Conservation (phyloP, 768 basidiomycete genomes). For the Suillus ampliporus region DNA sequence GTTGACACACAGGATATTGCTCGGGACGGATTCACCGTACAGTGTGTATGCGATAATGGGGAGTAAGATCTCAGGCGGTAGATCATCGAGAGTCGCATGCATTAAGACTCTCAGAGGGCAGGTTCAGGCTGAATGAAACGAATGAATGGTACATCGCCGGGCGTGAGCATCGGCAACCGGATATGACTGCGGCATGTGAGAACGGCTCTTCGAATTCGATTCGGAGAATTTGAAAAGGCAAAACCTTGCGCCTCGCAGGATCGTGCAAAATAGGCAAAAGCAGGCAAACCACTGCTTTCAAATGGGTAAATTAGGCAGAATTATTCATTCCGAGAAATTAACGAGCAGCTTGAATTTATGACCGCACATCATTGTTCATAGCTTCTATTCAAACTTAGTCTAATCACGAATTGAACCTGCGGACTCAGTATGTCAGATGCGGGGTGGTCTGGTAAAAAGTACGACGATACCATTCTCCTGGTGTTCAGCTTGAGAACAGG, state of each 20-base stretch:
- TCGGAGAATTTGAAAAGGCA: conserved; percentile 1
- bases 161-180: not conserved
- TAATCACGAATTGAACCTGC: no score
- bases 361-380: not conserved
- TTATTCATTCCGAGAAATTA: not conserved
- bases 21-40: conserved; percentile 19
- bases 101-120: not conserved
- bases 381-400: not conserved
- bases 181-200: not conserved
- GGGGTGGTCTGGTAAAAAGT: not conserved
- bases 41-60: conserved; percentile 24
- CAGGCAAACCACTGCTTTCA: not conserved
- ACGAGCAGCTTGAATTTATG: not conserved
- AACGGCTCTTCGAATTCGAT: not conserved
- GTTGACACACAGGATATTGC: conserved; percentile 28
- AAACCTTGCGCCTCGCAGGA: not conserved
- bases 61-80: conserved; percentile 31
- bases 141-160: not conserved
- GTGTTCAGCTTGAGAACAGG: not conserved
- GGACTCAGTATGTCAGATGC: not conserved
- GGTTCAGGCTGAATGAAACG: not conserved
- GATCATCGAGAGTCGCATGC: conserved; percentile 15
- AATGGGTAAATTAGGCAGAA: not conserved
- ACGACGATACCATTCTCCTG: not conserved
- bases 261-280: not conserved